phyloP scores from a whole-genome alignment of 2,329 filamentous ascomycete genomes.

The Alternaria metachromatica region DNA sequence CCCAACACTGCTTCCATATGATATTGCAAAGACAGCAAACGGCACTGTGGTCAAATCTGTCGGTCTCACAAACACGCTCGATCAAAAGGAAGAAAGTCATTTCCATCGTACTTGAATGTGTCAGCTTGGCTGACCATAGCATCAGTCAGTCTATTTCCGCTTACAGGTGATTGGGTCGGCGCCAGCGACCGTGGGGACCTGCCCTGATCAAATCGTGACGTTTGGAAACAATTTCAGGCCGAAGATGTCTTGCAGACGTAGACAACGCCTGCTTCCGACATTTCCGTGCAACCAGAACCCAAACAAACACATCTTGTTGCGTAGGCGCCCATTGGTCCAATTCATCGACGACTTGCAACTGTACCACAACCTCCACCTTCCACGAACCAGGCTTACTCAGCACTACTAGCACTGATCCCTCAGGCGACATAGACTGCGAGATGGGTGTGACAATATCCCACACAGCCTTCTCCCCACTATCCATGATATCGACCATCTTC shows the following conservation, averaged over 20 bases:
- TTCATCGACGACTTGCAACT: not conserved
- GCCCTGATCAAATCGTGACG: not conserved
- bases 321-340: not conserved
- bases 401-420: not conserved
- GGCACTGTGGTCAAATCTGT: not conserved
- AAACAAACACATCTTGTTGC: not conserved
- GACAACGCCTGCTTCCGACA: not conserved
- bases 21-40: not conserved
- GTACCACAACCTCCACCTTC: not conserved
- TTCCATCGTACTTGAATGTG: not conserved
- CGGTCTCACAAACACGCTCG: not conserved
- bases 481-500: conserved; percentile 45
- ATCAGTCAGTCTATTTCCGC: not conserved
- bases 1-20: not conserved
- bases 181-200: not conserved
- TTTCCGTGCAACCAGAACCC: not conserved
- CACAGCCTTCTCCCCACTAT: conserved; percentile 41
- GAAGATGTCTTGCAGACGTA: not conserved
- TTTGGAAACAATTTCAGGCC: not conserved
- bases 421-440: not conserved
- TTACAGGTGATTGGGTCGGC: not conserved
- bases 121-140: not conserved
- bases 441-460: conserved; percentile 33
- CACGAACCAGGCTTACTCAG: not conserved
- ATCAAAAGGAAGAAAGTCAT: not conserved